Percentiles rank a stretch among this genome's conserved stretches.
phyloP scores from a whole-genome alignment of 129 eudicot species.

The Logfia minima region DNA sequence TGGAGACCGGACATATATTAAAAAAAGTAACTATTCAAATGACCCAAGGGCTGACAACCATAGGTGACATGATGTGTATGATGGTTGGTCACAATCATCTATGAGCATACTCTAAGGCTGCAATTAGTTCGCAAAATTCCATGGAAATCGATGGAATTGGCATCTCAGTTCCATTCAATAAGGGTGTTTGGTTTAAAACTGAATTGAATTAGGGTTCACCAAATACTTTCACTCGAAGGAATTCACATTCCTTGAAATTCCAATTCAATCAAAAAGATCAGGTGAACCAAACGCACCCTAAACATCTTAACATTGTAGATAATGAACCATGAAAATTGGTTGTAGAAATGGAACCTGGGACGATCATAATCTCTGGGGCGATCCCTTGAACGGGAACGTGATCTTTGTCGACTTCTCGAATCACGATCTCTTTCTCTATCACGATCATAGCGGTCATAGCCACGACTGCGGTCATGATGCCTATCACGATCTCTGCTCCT shows the following conservation, averaged over 20 bases:
- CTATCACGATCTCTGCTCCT: constrained; percentile 88
- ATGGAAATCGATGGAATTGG: too few relatives aligned
- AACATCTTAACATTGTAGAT: background rate
- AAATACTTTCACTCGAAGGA: too few relatives aligned
- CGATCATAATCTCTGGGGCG: constrained; percentile 84
- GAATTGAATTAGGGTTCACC: too few relatives aligned
- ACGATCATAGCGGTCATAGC: constrained; percentile 67
- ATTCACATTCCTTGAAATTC: too few relatives aligned
- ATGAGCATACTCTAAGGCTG: background rate
- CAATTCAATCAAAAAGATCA: too few relatives aligned
- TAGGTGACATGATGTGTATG: background rate
- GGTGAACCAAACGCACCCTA: background rate
- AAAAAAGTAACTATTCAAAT: background rate
- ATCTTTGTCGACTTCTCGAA: constrained; percentile 80
- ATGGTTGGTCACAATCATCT: background rate
- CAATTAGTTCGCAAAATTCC: too few relatives aligned
- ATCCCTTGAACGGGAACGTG: constrained; percentile 82
- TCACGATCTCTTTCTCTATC: constrained; percentile 72
- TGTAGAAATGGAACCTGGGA: constrained; percentile 48
- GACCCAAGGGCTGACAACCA: background rate
- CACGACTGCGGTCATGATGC: constrained; percentile 56
- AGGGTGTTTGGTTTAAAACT: too few relatives aligned
- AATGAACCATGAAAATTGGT: background rate
- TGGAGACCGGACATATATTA: background rate
- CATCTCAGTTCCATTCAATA: too few relatives aligned